These are phyloP conservation scores for Vaccinium macrocarpon DNA, from an alignment of 148 eudicot species.

Conservation along the genomic window DNA sequence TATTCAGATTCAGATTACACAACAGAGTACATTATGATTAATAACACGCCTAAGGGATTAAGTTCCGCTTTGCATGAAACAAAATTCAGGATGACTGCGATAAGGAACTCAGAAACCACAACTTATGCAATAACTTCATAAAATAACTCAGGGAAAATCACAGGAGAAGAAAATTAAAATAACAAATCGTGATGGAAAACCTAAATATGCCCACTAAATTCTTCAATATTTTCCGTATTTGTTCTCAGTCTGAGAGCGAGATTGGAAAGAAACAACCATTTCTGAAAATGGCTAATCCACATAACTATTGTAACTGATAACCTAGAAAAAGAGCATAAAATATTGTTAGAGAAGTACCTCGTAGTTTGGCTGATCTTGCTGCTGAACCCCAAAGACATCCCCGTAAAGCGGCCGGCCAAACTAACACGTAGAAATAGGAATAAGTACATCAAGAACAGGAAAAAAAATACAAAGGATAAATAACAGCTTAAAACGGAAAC, in stretches of 20 bases:
- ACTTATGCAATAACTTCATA: background rate
- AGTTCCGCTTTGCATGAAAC: no score
- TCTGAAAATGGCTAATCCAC: background rate
- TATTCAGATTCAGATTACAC: background rate
- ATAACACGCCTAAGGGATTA: background rate
- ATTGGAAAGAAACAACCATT: background rate
- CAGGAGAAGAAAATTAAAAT: background rate
- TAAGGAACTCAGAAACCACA: background rate
- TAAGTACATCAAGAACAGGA: background rate
- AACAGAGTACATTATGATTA: background rate
- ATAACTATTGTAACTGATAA: background rate
- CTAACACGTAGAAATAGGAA: slow-evolving; percentile 28
- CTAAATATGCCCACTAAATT: background rate
- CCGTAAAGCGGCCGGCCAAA: slow-evolving; percentile 89
- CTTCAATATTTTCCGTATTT: background rate
- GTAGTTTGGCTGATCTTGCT: slow-evolving; percentile 78
- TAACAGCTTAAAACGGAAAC: background rate
- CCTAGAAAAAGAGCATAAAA: background rate
- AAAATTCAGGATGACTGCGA: no score
- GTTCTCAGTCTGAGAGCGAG: background rate
- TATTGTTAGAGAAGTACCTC: slow-evolving; percentile 45
- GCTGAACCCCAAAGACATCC: slow-evolving; percentile 87
- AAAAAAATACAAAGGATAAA: background rate
- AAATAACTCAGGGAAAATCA: background rate
- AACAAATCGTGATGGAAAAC: background rate